Base-by-base conservation (phyloP, 192 early-diverging fungal species). In the Umbelopsis isabellina region DNA sequence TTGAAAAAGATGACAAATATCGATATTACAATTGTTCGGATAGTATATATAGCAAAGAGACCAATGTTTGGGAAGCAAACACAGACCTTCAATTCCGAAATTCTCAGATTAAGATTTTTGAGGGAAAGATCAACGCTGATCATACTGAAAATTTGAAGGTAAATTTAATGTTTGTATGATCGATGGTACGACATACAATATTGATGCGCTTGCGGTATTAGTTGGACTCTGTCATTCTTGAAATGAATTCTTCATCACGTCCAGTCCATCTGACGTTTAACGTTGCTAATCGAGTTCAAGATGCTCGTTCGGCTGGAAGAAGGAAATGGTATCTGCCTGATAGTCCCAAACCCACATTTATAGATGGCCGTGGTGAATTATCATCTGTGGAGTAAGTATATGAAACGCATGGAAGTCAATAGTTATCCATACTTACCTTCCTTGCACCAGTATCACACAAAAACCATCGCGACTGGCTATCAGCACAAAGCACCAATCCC, bases 391-490 rank as follows among this genome's bases (percentile, higher is more conserved):
- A 81, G 83, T 85, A 67, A 73, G 65, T 75, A 20, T 11, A 20
- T 23, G 1, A 65, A 12, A 66, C 66, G 20, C 35, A 64, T 55
- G 20, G 12, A 23, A 65, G 52, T 12, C 21, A 20, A 1, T 61
- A 53, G 6, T 35, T 37, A 23, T 50, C 27, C n/a, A 18, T 49
- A 18, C 30, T 64, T 50, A 47, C 18, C 2, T 50, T 58, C 27
- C 27, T 53, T 74, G 22, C 4, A 65, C 72, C 30, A 79, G 85
- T 2, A 79, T 92, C 11, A 80, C 83, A 9, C 84, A 88, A 73
- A 79, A 83, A 22, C 87, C 87, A 47, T 89, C 92, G 33, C 87
- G 87, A 25, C 65, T 93, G 0, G 76, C 80, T 45, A 79, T 93
- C 35, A 65, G 73, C 35, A 70, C 85, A 2, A 69, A 75, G 1